Evolutionary conservation across 176 grass and related monocot genomes (phyloP).

Genomic region (Musa schizocarpa): DNA sequence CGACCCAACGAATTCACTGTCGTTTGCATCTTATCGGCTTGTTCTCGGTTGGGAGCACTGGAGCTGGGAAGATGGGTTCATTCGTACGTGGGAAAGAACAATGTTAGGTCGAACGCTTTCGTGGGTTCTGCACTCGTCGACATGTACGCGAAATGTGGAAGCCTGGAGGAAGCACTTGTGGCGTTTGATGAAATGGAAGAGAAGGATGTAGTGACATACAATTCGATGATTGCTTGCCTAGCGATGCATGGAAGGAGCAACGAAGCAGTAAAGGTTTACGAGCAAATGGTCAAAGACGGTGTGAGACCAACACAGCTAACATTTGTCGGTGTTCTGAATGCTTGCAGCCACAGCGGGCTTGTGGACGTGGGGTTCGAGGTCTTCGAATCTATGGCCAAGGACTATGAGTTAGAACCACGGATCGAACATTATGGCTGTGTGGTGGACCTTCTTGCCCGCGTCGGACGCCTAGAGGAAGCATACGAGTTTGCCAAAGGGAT

Average conservation of each 20-base stretch:
- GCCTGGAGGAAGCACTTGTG: slow-evolving; percentile 12
- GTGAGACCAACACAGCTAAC: slow-evolving; percentile 12
- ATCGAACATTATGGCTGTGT: slow-evolving; percentile 27
- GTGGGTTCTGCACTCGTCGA: slow-evolving; percentile 19
- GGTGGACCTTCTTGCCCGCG: slow-evolving; percentile 24
- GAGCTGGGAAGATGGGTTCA: slow-evolving; percentile 26
- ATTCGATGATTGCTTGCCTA: slow-evolving; percentile 19
- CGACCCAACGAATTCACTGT: slow-evolving; percentile 19
- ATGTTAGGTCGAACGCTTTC: slow-evolving; percentile 8
- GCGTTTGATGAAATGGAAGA: slow-evolving; percentile 6
- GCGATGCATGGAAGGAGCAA: slow-evolving; percentile 22
- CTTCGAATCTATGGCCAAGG: slow-evolving; percentile 12
- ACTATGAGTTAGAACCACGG: slow-evolving; percentile 6
- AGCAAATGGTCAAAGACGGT: slow-evolving; percentile 2
- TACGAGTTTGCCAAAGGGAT: slow-evolving; percentile 18
- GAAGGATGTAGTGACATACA: slow-evolving; percentile 19
- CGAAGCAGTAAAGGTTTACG: slow-evolving; percentile 5
- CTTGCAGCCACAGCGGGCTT: slow-evolving; percentile 19
- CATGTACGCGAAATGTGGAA: slow-evolving; percentile 21
- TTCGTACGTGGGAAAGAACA: slow-evolving; percentile 6
- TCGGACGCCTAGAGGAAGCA: slow-evolving; percentile 12
- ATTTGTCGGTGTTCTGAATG: slow-evolving; percentile 21
- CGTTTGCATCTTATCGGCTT: slow-evolving; percentile 19
- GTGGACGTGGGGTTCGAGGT: slow-evolving; percentile 20
- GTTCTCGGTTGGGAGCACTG: slow-evolving; percentile 22